Base-by-base conservation (phyloP, 306 rosid genomes). In the Quillaja saponaria region DNA sequence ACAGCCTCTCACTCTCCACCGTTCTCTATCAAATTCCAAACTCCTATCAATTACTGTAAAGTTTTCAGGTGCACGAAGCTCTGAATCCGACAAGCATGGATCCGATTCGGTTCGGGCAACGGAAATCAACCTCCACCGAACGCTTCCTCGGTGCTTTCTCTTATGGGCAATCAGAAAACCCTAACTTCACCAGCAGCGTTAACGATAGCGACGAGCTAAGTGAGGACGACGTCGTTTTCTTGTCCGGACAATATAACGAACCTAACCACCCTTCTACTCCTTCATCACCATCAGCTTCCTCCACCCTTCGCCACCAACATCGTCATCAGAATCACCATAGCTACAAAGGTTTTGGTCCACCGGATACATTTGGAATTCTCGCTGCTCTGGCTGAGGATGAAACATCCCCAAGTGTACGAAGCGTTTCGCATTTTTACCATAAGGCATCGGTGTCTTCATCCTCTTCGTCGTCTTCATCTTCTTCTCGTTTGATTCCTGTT, bases 201-300 rank as follows among this genome's bases (percentile, higher is more conserved):
- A 20, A 8, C 48, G 18, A 46, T 45, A 61, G 41, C 2, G 71
- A 65, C 68, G 96, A 89, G 81, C 82, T 86, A 61, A 62, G 48
- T 66, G 96, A 90, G 56, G 94, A 78, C 69, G 95, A 87, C 66
- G 78, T 90, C 56, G 75, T 90, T 68, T 85, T 90, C 71, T 72
- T 81, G 77, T 19, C 61, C 60, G 78, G 63, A 10, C 83, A 77
- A 39, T 68, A 60, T 20, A n/a, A 77, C 18, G 90, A 82, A 61
- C 53, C 86, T 3, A 68, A 34, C 66, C 62, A 49, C 31, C 17
- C 68, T 11, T 63, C 80, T 21, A 49, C 80, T 6, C 58, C 83
- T 10, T 66, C 80, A 17, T 66, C 77, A 10, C 45, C 83, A 13
- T 46, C 84, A n/a, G 18, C 73, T 28, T 58, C 88, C 1, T 10